Conservation (phyloP, 2,329 filamentous ascomycete genomes). For the Sporothrix sp. region DNA sequence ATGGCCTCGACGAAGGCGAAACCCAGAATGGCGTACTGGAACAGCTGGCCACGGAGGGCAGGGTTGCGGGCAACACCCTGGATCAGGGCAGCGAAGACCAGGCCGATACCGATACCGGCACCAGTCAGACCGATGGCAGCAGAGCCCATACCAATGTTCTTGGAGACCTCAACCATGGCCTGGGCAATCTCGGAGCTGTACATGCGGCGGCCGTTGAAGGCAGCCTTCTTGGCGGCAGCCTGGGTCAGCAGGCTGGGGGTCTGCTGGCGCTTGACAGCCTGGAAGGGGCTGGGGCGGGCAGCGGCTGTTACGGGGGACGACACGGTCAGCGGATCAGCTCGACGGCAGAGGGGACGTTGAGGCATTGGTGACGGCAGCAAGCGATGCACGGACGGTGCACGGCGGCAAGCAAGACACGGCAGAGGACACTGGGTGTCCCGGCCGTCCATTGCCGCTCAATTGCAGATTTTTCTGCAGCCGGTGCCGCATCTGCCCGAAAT, state of each 20-base stretch:
- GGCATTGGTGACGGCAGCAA: no score
- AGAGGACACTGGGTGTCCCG: background rate
- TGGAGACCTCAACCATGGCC: conserved; percentile 81
- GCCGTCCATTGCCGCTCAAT: conserved; percentile 3
- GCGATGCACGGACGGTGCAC: no score
- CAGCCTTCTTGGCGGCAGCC: conserved; percentile 54
- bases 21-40: conserved; percentile 55
- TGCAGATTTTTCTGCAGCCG: conserved; percentile 7
- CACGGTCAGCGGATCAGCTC: background rate
- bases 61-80: conserved; percentile 90
- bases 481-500: conserved; percentile 10
- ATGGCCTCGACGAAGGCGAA: conserved; percentile 56
- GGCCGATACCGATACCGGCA: conserved; percentile 92
- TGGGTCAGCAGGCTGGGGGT: conserved; percentile 54
- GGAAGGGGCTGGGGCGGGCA: conserved; percentile 52
- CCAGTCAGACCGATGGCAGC: conserved; percentile 87
- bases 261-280: conserved; percentile 68
- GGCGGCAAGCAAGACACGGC: background rate
- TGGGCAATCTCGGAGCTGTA: conserved; percentile 85
- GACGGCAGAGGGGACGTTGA: background rate
- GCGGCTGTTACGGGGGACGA: conserved; percentile 33
- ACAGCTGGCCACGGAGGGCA: conserved; percentile 87
- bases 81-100: conserved; percentile 85
- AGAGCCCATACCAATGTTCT: conserved; percentile 82
- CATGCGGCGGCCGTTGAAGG: conserved; percentile 53